These are phyloP conservation scores for Phytophthora macrochlamydospora DNA, from an alignment of 352 stramenopile genomes.

Conservation along the genomic window DNA sequence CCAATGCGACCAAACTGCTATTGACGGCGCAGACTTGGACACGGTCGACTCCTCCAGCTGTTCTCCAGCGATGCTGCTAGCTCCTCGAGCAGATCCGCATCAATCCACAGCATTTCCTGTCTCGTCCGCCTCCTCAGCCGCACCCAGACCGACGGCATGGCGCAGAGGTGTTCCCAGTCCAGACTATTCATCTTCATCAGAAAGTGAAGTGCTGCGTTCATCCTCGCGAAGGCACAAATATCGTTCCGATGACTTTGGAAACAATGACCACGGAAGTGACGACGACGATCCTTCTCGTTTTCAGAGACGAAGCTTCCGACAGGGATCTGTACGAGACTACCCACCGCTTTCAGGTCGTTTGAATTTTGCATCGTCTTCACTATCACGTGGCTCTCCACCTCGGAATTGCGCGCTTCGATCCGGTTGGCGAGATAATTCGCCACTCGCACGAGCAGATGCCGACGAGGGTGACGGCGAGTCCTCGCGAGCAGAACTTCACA, in stretches of 20 bases:
- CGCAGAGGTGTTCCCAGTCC: conserved; percentile 13
- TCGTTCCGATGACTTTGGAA: conserved; percentile 6
- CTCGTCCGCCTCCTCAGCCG: conserved; percentile 26
- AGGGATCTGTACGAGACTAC: background rate
- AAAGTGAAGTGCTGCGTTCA: conserved; percentile 16
- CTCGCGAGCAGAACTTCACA: conserved; percentile 51
- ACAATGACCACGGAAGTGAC: conserved; percentile 23
- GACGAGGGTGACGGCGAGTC: conserved; percentile 23
- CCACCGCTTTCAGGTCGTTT: background rate
- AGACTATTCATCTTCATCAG: conserved; percentile 25
- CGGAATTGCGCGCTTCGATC: conserved; percentile 9
- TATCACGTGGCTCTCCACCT: conserved; percentile 5
- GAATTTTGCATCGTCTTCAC: conserved; percentile 16
- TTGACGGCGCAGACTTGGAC: conserved; percentile 23
- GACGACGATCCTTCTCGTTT: conserved; percentile 13
- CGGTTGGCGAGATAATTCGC: conserved; percentile 6
- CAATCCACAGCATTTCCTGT: conserved; percentile 20
- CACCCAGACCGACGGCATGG: conserved; percentile 2
- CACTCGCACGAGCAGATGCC: conserved; percentile 3
- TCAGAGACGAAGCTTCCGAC: conserved; percentile 10
- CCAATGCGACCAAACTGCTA: conserved; percentile 9
- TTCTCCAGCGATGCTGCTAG: conserved; percentile 5
- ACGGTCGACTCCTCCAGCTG: conserved; percentile 28
- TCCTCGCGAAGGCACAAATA: conserved; percentile 15
- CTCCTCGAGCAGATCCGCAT: conserved; percentile 3